A percentile compares a stretch with the other conserved stretches of the same genome.
Evolutionary conservation across 352 stramenopile genomes (phyloP).

Genomic region (Phytopythium vexans): DNA sequence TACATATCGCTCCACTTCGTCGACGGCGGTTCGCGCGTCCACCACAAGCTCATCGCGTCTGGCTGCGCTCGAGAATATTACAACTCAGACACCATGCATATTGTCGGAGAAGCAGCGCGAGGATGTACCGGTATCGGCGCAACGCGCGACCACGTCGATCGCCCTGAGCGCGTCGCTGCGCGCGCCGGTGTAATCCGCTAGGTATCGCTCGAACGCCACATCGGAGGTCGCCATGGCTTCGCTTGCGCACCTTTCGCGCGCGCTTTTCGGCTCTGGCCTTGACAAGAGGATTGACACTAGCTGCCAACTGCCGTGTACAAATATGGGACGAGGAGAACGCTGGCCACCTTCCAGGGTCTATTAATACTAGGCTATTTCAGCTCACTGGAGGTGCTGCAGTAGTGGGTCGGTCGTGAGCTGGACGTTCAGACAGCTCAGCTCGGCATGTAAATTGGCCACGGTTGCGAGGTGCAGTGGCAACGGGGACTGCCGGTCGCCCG

Average conservation of each 20-base stretch:
- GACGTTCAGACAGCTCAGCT: conserved; percentile 27
- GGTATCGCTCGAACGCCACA: conserved; percentile 49
- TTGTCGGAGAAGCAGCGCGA: neutral
- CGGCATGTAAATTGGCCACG: conserved; percentile 10
- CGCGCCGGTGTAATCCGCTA: conserved; percentile 47
- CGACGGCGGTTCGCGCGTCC: conserved; percentile 38
- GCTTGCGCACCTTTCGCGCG: no score
- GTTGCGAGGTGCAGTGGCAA: conserved; percentile 47
- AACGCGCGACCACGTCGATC: conserved; percentile 41
- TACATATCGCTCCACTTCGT: conserved; percentile 80
- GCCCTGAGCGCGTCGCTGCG: conserved; percentile 42
- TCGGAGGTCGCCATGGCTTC: neutral
- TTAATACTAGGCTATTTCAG: neutral
- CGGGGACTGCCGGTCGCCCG: conserved; percentile 55
- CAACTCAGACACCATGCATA: neutral
- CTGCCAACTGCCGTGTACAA: no score
- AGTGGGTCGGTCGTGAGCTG: conserved; percentile 33
- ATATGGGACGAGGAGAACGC: no score
- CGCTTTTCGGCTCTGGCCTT: no score
- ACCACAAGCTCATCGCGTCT: conserved; percentile 47
- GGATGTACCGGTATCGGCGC: conserved; percentile 19
- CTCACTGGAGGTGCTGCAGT: neutral
- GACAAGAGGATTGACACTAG: no score
- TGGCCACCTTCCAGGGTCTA: no score
- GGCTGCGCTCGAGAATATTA: conserved; percentile 8